Conservation (phyloP, 306 rosid species). For the Begonia loranthoides region DNA sequence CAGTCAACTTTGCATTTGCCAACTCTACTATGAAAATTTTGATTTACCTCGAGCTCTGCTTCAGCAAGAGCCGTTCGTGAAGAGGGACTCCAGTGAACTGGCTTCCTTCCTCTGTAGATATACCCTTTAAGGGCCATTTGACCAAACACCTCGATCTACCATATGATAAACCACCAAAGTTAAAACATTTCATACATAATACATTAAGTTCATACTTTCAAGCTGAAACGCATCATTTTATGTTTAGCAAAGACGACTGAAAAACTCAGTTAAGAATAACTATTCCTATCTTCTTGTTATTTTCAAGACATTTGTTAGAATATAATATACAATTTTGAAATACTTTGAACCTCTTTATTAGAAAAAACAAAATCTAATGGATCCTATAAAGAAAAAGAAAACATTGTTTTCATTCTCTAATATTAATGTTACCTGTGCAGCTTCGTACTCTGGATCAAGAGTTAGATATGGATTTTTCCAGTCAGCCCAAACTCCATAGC, state of each 20-base stretch:
- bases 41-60: constrained; percentile 90
- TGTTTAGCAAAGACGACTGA: too few relatives aligned
- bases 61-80: constrained; percentile 98
- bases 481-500: constrained; percentile 99
- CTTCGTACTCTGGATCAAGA: constrained; percentile 91
- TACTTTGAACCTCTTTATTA: too few relatives aligned
- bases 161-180: not conserved
- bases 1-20: too few relatives aligned
- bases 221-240: too few relatives aligned
- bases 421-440: constrained; percentile 71
- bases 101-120: constrained; percentile 92
- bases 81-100: constrained; percentile 99
- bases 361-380: too few relatives aligned
- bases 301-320: too few relatives aligned
- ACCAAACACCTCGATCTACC: constrained; percentile 94
- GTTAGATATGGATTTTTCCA: constrained; percentile 88
- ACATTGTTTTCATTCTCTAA: not conserved
- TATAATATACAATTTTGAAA: too few relatives aligned
- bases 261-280: too few relatives aligned
- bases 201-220: too few relatives aligned
- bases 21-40: too few relatives aligned
- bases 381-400: not conserved
- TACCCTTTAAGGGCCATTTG: constrained; percentile 89
- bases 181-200: too few relatives aligned
- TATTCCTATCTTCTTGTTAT: too few relatives aligned